A percentile compares a stretch with the other conserved stretches of the same genome.
Conservation (phyloP, 495 filamentous ascomycete species). For the Aspergillus funiculosus region DNA sequence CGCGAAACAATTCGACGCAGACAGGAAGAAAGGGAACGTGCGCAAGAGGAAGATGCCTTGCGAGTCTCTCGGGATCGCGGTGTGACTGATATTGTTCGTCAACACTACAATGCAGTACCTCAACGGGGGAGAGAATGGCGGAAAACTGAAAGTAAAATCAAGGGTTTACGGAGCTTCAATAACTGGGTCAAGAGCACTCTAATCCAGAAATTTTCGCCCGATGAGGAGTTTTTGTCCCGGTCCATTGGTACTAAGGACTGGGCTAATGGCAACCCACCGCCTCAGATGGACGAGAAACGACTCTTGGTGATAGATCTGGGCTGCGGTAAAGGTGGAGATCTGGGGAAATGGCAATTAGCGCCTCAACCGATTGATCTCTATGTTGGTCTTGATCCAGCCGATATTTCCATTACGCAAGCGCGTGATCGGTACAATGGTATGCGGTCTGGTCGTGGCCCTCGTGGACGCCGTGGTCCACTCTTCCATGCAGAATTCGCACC, state of each 20-base stretch:
- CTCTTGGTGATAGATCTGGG: constrained; percentile 86
- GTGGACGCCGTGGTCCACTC: constrained; percentile 53
- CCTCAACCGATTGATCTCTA: constrained; percentile 82
- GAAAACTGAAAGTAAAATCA: constrained; percentile 86
- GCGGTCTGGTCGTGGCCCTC: constrained; percentile 51
- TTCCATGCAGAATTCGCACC: constrained; percentile 83
- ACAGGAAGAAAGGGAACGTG: constrained; percentile 59
- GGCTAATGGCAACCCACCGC: constrained; percentile 49
- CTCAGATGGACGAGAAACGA: constrained; percentile 40
- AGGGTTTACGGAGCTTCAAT: constrained; percentile 89
- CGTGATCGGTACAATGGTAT: constrained; percentile 73
- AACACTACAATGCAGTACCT: constrained; percentile 95
- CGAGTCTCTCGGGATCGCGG: constrained; percentile 45
- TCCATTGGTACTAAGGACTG: constrained; percentile 38
- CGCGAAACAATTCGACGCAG: constrained; percentile 62
- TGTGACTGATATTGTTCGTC: constrained; percentile 77
- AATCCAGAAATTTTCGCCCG: constrained; percentile 92
- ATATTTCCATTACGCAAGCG: constrained; percentile 86
- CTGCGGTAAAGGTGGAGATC: constrained; percentile 93
- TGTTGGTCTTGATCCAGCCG: constrained; percentile 86
- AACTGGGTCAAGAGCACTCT: constrained; percentile 98
- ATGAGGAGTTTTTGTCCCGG: constrained; percentile 57
- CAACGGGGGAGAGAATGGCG: constrained; percentile 86
- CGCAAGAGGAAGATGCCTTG: constrained; percentile 48
- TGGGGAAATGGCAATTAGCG: constrained; percentile 90